Percentiles rank a stretch among this genome's conserved stretches.
phyloP scores from a whole-genome alignment of 257 asterid species.

The Eustoma russellianum region DNA sequence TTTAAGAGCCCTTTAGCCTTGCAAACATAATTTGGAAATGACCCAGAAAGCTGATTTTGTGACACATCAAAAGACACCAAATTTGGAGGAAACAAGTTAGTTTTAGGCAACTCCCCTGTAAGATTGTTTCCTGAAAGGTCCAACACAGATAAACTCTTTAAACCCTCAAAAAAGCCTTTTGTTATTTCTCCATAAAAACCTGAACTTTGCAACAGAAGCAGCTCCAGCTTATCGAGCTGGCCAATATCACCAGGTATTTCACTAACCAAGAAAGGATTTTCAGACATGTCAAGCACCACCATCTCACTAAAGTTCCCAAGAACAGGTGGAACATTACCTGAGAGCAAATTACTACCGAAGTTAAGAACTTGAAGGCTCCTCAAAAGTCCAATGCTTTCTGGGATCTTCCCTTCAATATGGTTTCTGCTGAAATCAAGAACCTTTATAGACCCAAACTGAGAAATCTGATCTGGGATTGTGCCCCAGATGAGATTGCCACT shows the following conservation, averaged over 20 bases:
- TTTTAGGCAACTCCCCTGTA: slow-evolving; percentile 45
- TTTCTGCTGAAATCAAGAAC: slow-evolving; percentile 63
- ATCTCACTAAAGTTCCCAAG: slow-evolving; percentile 65
- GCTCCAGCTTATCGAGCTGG: slow-evolving; percentile 40
- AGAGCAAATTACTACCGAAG: slow-evolving; percentile 59
- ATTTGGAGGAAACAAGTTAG: slow-evolving; percentile 40
- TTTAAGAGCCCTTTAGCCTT: slow-evolving; percentile 39
- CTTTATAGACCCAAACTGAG: slow-evolving; percentile 41
- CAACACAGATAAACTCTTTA: slow-evolving; percentile 35
- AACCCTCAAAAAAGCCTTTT: slow-evolving; percentile 38
- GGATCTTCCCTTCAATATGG: slow-evolving; percentile 69
- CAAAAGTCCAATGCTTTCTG: slow-evolving; percentile 52
- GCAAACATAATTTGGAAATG: slow-evolving; percentile 58
- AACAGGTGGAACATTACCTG: slow-evolving; percentile 52
- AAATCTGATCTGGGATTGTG: slow-evolving; percentile 65
- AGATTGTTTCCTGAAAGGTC: slow-evolving; percentile 69
- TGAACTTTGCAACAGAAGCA: slow-evolving; percentile 55
- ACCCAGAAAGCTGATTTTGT: slow-evolving; percentile 58
- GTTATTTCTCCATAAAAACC: slow-evolving; percentile 63
- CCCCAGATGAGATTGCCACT: slow-evolving; percentile 84
- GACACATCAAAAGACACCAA: slow-evolving; percentile 76
- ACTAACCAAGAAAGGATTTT: slow-evolving; percentile 61
- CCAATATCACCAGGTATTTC: slow-evolving; percentile 52
- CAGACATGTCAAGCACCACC: slow-evolving; percentile 64
- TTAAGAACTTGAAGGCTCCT: slow-evolving; percentile 47